These are phyloP conservation scores for Cutaneotrichosporon cyanovorans DNA, from an alignment of 1,284 basidiomycete species.

Conservation along the genomic window DNA sequence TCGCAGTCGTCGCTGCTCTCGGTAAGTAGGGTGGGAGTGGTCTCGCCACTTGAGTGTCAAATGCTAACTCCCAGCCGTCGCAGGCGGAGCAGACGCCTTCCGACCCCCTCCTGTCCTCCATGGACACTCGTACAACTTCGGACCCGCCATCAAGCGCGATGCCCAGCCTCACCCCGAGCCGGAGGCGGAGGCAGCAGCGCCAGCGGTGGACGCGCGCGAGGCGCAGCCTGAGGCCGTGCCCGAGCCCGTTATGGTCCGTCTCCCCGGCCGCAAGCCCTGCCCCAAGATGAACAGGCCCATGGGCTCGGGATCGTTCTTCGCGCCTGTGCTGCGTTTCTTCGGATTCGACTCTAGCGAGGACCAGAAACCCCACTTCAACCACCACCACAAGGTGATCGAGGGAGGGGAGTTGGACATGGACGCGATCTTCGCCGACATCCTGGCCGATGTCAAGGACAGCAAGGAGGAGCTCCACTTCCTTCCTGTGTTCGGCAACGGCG, in stretches of 20 bases:
- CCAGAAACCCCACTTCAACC: not conserved
- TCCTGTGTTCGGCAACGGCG: not conserved
- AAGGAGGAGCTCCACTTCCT: not conserved
- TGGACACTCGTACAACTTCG: not conserved
- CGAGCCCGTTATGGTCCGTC: not conserved
- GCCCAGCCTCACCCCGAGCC: no score
- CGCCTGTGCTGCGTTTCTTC: no score
- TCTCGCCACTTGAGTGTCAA: not conserved
- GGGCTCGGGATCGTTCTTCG: no score
- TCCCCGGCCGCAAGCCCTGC: not conserved
- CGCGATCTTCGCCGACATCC: not conserved
- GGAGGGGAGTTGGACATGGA: not conserved
- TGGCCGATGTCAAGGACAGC: not conserved
- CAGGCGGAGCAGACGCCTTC: not conserved
- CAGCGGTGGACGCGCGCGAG: not conserved
- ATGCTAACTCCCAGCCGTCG: not conserved
- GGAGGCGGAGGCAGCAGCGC: not conserved
- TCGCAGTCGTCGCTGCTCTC: constrained; percentile 4
- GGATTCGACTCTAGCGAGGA: not conserved
- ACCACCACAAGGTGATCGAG: not conserved
- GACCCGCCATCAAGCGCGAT: not conserved
- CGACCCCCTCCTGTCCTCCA: not conserved
- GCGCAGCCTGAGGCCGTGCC: constrained; percentile 1
- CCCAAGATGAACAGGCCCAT: not conserved
- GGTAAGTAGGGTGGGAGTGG: constrained; percentile 2